Evolutionary conservation across 805 yeast genomes (phyloP), one percentile per base, ranked within the genome.

Genomic region (Suhomyces vadensis): DNA sequence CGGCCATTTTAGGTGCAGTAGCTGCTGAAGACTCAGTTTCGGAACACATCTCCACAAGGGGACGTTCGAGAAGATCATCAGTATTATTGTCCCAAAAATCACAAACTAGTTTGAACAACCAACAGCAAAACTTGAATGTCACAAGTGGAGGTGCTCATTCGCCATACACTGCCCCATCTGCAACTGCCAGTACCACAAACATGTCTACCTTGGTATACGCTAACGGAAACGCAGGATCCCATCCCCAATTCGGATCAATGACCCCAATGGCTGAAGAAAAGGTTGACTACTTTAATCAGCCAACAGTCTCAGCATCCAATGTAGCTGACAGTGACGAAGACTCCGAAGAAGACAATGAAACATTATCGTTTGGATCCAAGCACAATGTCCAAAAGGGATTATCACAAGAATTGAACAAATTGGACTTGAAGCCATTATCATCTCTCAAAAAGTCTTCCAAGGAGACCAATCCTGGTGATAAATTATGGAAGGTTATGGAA

Each of bases 1-100:
- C 97, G 3, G 98, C 99, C 0, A 71, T 94, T 61, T 74, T 94
- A 49, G 99, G 98, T 29, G 97, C 98, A 1, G 89, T 83, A 49
- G 98, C 98, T 3, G 89, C 94, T 8, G 83, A 84, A 53, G 82
- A 78, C 48, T 75, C 77, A 10, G 76, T 77, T 44, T 47, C 58
- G 35, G 69, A 65, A 53, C 71, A 72, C 52, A 49, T 65, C 33
- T 39, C 46, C 19, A 50, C 59, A 23, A 60, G 56, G 51, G 71
- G 71, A 20, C 63, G 65, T 42, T 58, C 69, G 17, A 63, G 72
- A 56, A 58, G 73, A 48, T 57, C 67, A 8, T 60, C 69, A 5
- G 47, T 59, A 16, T 61, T 69, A 51, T 54, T 54, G 6, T 45
- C 57, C 11, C 63, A 60, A 42, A 63, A 55, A 47, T 65, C 72